These are phyloP conservation scores for Santalum album DNA, from an alignment of 164 flowering plant genomes.

Conservation along the genomic window DNA sequence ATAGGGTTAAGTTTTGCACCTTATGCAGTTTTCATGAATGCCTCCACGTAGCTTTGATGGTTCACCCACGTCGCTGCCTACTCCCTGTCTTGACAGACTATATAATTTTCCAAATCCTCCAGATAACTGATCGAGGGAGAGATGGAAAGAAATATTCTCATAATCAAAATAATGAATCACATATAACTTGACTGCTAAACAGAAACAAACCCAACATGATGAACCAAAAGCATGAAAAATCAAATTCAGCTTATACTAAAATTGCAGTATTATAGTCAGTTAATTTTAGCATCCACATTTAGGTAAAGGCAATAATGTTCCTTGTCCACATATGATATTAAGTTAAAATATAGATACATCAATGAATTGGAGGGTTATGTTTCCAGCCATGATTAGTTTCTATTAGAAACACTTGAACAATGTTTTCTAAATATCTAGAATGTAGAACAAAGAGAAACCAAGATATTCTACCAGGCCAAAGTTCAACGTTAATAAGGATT, in stretches of 20 bases:
- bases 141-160: not conserved
- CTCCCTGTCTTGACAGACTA: conserved; percentile 66
- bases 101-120: conserved; percentile 95
- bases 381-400: no score
- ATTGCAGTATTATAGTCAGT: not conserved
- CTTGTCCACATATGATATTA: no score
- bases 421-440: no score
- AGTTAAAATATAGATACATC: no score
- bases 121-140: conserved; percentile 48
- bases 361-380: no score
- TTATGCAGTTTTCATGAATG: conserved; percentile 85
- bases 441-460: no score
- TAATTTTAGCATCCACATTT: not conserved
- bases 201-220: not conserved
- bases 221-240: no score
- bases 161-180: not conserved
- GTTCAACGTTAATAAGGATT: no score
- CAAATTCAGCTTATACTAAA: no score
- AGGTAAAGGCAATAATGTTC: no score
- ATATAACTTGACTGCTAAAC: not conserved
- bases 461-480: no score
- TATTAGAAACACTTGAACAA: no score
- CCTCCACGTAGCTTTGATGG: conserved; percentile 53
- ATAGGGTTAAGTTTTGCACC: conserved; percentile 24
- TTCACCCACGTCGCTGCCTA: conserved; percentile 47